These are phyloP conservation scores for Yamadazyma blattariae DNA, from an alignment of 1,139 yeast species.

Conservation along the genomic window DNA sequence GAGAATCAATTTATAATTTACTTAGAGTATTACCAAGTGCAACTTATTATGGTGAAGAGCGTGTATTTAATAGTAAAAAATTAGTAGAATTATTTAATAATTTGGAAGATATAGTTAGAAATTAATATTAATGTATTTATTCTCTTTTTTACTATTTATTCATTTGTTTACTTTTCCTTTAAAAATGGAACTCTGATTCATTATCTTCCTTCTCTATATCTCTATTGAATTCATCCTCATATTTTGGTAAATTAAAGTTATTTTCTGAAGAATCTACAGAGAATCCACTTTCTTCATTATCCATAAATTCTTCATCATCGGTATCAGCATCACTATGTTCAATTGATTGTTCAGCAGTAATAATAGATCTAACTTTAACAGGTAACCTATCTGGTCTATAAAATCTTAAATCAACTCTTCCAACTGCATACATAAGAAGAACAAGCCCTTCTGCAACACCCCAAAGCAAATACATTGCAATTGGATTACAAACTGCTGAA, in stretches of 20 bases:
- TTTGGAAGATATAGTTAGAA: slow-evolving; percentile 6
- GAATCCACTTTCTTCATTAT: slow-evolving; percentile 13
- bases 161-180: neutral
- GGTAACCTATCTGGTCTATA: slow-evolving; percentile 69
- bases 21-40: slow-evolving; percentile 54
- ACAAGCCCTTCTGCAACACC: slow-evolving; percentile 58
- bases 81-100: slow-evolving; percentile 38
- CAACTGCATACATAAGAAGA: slow-evolving; percentile 52
- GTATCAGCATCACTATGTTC: slow-evolving; percentile 13
- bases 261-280: slow-evolving; percentile 9
- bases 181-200: slow-evolving; percentile 19
- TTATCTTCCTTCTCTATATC: slow-evolving; percentile 12
- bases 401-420: slow-evolving; percentile 71
- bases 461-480: slow-evolving; percentile 66
- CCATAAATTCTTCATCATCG: slow-evolving; percentile 14
- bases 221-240: slow-evolving; percentile 14
- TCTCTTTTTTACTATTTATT: too few relatives aligned
- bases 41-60: slow-evolving; percentile 42
- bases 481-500: slow-evolving; percentile 31
- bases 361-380: slow-evolving; percentile 33
- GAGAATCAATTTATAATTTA: slow-evolving; percentile 52
- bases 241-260: slow-evolving; percentile 14
- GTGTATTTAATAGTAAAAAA: slow-evolving; percentile 38
- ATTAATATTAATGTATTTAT: too few relatives aligned
- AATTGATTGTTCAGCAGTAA: slow-evolving; percentile 40